Conservation (phyloP, 805 yeast species). For the Lipomyces starkeyi region DNA sequence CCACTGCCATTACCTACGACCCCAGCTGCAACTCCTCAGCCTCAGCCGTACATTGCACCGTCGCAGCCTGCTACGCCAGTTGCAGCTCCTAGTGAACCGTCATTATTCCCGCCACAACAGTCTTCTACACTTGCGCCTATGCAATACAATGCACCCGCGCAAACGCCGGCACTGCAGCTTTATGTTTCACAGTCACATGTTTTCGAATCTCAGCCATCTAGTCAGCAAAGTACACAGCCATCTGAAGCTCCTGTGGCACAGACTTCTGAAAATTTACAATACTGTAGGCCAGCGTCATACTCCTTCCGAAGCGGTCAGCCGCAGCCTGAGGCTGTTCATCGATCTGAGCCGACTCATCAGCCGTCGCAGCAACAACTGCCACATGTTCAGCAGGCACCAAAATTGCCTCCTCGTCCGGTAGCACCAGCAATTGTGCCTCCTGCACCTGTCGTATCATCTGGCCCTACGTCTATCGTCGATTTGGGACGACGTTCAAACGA, state of each 20-base stretch:
- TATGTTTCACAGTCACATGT: background rate
- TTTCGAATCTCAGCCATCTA: background rate
- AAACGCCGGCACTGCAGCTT: background rate
- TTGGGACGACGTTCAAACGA: slow-evolving; percentile 18
- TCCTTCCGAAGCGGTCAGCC: background rate
- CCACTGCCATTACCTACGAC: background rate
- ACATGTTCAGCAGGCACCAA: background rate
- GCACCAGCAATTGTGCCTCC: slow-evolving; percentile 12
- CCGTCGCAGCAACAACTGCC: background rate
- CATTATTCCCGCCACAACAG: background rate
- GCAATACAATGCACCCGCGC: background rate
- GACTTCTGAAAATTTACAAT: background rate
- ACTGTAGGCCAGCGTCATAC: background rate
- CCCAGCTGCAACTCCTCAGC: background rate
- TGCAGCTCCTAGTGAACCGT: background rate
- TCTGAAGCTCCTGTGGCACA: background rate
- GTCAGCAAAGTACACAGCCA: background rate
- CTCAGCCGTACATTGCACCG: slow-evolving; percentile 9
- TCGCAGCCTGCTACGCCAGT: background rate
- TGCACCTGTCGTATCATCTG: background rate
- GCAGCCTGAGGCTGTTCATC: background rate
- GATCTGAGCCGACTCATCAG: background rate
- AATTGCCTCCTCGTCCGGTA: slow-evolving; percentile 13
- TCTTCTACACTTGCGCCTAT: background rate
- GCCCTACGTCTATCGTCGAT: slow-evolving; percentile 19